Conservation (phyloP, 495 filamentous ascomycete genomes). For the Annulohypoxylon bovei region DNA sequence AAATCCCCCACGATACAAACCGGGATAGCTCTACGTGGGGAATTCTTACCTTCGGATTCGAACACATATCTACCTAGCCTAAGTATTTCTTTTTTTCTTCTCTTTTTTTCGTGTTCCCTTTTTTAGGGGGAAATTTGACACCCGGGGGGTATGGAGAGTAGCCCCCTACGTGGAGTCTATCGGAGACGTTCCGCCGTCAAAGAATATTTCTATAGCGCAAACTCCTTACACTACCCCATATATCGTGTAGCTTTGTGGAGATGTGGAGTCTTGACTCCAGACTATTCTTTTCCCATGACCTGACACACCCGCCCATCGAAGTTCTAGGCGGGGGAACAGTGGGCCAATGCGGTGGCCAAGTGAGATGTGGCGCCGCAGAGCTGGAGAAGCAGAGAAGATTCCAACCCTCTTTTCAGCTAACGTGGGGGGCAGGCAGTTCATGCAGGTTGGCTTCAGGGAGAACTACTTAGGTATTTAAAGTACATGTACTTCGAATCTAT, state of each 20-base stretch:
- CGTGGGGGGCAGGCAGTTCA: slow-evolving; percentile 18
- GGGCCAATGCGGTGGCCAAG: background rate
- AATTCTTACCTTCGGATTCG: background rate
- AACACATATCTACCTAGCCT: background rate
- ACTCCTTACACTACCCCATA: slow-evolving; percentile 15
- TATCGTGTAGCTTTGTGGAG: slow-evolving; percentile 22
- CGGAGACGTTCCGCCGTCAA: slow-evolving; percentile 21
- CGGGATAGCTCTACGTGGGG: slow-evolving; percentile 28
- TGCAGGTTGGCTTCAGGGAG: background rate
- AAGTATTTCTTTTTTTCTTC: too few relatives aligned
- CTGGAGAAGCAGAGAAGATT: slow-evolving; percentile 1
- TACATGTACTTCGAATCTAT: too few relatives aligned
- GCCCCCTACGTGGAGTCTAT: slow-evolving; percentile 17
- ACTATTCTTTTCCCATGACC: slow-evolving; percentile 17
- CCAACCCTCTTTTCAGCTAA: background rate
- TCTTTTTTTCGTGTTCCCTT: slow-evolving; percentile 6
- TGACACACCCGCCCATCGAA: slow-evolving; percentile 6
- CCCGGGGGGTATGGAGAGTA: slow-evolving; percentile 10
- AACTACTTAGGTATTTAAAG: background rate
- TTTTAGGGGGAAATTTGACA: too few relatives aligned
- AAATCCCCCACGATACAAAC: slow-evolving; percentile 31
- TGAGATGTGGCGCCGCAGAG: slow-evolving; percentile 8
- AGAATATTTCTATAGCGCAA: background rate
- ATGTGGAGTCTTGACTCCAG: slow-evolving; percentile 16
- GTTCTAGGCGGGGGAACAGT: slow-evolving; percentile 12